Evolutionary conservation across 306 rosid genomes (phyloP).

Genomic region (Lathyrus tuberosus): DNA sequence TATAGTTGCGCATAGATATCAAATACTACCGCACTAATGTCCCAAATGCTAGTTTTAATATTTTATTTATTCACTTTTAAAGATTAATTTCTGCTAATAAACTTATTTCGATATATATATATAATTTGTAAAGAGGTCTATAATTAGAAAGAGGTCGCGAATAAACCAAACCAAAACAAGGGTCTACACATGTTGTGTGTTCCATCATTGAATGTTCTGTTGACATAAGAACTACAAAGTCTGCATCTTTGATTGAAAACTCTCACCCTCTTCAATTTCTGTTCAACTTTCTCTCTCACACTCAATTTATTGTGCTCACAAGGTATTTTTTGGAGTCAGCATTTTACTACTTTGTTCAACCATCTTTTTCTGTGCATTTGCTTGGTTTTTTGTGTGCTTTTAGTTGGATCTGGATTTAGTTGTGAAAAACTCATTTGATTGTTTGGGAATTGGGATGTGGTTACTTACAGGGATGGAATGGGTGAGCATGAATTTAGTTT

Average conservation of each 20-base stretch:
- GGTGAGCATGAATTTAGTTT: conserved; percentile 37
- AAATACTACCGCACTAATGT: no score
- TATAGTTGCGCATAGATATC: no score
- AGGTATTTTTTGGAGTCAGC: conserved; percentile 45
- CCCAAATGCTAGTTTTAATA: no score
- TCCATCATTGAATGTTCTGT: not conserved
- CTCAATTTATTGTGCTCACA: conserved; percentile 27
- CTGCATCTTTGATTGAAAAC: not conserved
- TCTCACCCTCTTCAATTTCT: conserved; percentile 6
- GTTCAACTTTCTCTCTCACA: conserved; percentile 13
- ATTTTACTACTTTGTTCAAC: conserved; percentile 8
- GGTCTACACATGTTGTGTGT: not conserved
- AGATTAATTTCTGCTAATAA: no score
- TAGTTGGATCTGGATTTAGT: conserved; percentile 48
- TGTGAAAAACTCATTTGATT: conserved; percentile 23
- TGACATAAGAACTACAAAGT: not conserved
- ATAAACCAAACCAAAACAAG: conserved; percentile 18
- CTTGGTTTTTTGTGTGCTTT: conserved; percentile 30
- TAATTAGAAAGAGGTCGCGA: no score
- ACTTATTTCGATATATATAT: no score
- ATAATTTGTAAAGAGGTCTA: not conserved
- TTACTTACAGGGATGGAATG: conserved; percentile 34
- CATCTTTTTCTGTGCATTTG: conserved; percentile 42
- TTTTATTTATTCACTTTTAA: no score
- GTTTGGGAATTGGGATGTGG: conserved; percentile 26